Percentiles rank a stretch among this genome's conserved stretches.
Evolutionary conservation across 2,329 filamentous ascomycete genomes (phyloP).

Genomic region (Xylariaceae sp.): DNA sequence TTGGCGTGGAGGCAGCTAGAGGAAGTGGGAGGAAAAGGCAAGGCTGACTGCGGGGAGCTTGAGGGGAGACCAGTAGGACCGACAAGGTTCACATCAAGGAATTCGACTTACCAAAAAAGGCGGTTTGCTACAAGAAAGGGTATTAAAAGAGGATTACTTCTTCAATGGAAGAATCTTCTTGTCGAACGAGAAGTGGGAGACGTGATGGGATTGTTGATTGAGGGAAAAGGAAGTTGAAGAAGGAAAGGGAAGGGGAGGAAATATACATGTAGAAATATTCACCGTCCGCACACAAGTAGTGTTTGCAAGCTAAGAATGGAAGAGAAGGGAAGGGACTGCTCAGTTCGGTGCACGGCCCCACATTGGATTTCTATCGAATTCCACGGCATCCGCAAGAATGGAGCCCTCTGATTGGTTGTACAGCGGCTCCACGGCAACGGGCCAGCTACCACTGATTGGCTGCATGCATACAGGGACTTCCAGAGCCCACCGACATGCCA

Average conservation of each 20-base stretch:
- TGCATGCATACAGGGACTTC: constrained; percentile 26
- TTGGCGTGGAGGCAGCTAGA: not conserved
- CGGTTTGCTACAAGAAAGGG: constrained; percentile 4
- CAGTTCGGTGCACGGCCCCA: constrained; percentile 34
- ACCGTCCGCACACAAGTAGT: constrained; percentile 10
- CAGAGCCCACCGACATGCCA: constrained; percentile 11
- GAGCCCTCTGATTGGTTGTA: constrained; percentile 27
- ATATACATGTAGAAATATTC: constrained; percentile 19
- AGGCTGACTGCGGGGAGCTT: constrained; percentile 19
- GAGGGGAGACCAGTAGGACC: not conserved
- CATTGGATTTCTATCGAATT: constrained; percentile 39
- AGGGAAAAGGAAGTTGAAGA: constrained; percentile 7
- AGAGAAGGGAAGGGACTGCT: constrained; percentile 18
- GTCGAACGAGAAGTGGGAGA: constrained; percentile 6
- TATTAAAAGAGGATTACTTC: constrained; percentile 18
- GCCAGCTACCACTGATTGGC: constrained; percentile 30
- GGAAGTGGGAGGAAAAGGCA: constrained; percentile 8
- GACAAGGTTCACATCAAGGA: not conserved
- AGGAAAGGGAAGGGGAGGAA: constrained; percentile 11
- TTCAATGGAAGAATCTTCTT: constrained; percentile 3
- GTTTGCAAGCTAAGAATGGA: constrained; percentile 17
- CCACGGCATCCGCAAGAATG: constrained; percentile 28
- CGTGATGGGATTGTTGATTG: constrained; percentile 8
- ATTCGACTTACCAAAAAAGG: constrained; percentile 19
- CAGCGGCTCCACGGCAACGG: constrained; percentile 25